Base-by-base conservation (phyloP, 768 basidiomycete genomes). In the Boletus reticuloceps region DNA sequence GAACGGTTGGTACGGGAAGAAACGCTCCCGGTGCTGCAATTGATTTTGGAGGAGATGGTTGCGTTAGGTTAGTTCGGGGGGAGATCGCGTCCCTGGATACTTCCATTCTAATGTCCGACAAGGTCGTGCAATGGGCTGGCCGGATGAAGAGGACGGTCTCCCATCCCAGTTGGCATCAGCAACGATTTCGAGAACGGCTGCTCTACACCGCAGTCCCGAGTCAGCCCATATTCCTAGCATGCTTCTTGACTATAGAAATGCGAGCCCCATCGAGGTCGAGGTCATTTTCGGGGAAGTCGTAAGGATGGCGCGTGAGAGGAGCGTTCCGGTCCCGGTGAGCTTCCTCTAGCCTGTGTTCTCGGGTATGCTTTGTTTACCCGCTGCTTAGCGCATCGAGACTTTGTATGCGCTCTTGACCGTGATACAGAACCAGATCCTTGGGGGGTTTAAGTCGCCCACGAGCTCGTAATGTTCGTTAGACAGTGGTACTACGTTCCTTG, bases 241-340 rank as follows among this genome's bases (percentile, higher is more conserved):
- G 84, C 71, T 85, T 34, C 72, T 86, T 6, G 85, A 87, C 63
- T 60, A 64, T 46, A 53, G 62, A 61, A 76, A 72, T 46, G 79
- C 77, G 4, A 74, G 73, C 50, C 84, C 86, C 38, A 79, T 86
- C 55, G 86, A 88, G 69, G 79, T 88, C 1, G 86, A 88, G 64
- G 83, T 79, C 13, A 83, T 88, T 40, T 55, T 87, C 5, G 86
- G 87, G 0, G 79, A 84, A 55, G 78, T 85, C 1, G 50, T 60
- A 6, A 52, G 53, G 17, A 54, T 66, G 51, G 46, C 44, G 9
- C 58, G 61, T 29, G 51, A 66, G 49, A 60, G 29, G 44, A 53
- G 43, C 16, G 58, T 67, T 22, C 47, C 55, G 2, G 27, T 63
- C 38, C 64, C 55, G 13, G 61, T 64, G 19, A 48, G 58, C 14